Percentiles rank a stretch among this genome's conserved stretches.
Conservation (phyloP, 306 rosid genomes). For the Lathyrus tuberosus region DNA sequence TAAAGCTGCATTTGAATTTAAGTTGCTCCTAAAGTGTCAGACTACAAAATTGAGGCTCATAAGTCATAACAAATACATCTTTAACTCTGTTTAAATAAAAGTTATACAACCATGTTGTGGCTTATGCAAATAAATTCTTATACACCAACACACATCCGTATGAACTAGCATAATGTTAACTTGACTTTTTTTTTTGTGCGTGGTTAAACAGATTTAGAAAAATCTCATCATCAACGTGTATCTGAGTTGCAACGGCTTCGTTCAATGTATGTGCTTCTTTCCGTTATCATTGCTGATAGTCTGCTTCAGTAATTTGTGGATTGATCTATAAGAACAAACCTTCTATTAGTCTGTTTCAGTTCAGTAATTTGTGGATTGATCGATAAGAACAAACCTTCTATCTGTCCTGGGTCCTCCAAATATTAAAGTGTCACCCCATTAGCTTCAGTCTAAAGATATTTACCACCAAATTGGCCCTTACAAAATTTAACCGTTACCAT, state of each 20-base stretch:
- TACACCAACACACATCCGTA: neutral
- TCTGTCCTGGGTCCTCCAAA: conserved; percentile 5
- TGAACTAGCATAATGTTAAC: conserved; percentile 10
- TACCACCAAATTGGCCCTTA: neutral
- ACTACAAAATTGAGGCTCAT: conserved; percentile 22
- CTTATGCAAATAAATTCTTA: conserved; percentile 11
- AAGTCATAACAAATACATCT: conserved; percentile 16
- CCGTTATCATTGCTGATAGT: conserved; percentile 23
- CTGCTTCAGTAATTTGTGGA: conserved; percentile 25
- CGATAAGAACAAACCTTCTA: neutral
- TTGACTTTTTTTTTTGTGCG: conserved; percentile 8
- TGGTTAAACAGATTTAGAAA: conserved; percentile 81
- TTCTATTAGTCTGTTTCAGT: conserved; percentile 17
- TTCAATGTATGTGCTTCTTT: conserved; percentile 68
- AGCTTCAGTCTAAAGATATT: conserved; percentile 4
- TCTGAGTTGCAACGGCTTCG: conserved; percentile 90
- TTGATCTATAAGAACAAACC: neutral
- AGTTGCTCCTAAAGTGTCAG: conserved; percentile 11
- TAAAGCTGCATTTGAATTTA: conserved; percentile 15
- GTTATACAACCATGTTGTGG: conserved; percentile 15
- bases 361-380: conserved; percentile 15
- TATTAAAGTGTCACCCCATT: conserved; percentile 8
- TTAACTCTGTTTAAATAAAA: neutral
- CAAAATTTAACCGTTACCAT: neutral
- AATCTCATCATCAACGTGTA: conserved; percentile 95